Conservation (phyloP, 805 yeast species). For the Zygotorulaspora sp. region DNA sequence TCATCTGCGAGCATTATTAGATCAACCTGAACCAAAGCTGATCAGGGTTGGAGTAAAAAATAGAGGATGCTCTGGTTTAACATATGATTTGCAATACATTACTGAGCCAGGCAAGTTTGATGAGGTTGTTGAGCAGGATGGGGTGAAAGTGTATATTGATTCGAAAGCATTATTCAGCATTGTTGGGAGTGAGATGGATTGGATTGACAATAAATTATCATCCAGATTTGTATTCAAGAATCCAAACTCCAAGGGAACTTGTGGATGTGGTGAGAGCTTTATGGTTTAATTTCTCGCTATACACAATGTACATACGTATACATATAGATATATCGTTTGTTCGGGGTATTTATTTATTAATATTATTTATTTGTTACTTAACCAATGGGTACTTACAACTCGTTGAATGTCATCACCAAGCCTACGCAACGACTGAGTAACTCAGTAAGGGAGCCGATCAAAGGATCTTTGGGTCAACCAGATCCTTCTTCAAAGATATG, state of each 20-base stretch:
- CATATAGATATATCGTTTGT: slow-evolving; percentile 11
- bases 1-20: slow-evolving; percentile 63
- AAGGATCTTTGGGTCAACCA: too few relatives aligned
- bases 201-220: slow-evolving; percentile 89
- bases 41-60: slow-evolving; percentile 92
- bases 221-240: slow-evolving; percentile 88
- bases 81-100: slow-evolving; percentile 89
- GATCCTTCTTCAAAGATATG: too few relatives aligned
- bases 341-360: slow-evolving; percentile 10
- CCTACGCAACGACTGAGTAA: too few relatives aligned
- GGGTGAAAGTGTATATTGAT: slow-evolving; percentile 86
- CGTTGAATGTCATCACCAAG: too few relatives aligned
- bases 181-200: slow-evolving; percentile 97
- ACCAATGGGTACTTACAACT: too few relatives aligned
- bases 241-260: slow-evolving; percentile 95
- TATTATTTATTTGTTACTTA: neutral
- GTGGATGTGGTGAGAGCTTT: slow-evolving; percentile 98
- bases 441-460: too few relatives aligned
- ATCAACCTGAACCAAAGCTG: slow-evolving; percentile 82
- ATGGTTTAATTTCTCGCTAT: slow-evolving; percentile 85
- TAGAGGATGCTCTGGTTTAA: slow-evolving; percentile 94
- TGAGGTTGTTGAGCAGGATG: slow-evolving; percentile 89
- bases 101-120: slow-evolving; percentile 90
- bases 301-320: too few relatives aligned
- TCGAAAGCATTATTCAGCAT: slow-evolving; percentile 94